phyloP scores from a whole-genome alignment of 768 basidiomycete genomes.

The Rhizopogon roseolus region DNA sequence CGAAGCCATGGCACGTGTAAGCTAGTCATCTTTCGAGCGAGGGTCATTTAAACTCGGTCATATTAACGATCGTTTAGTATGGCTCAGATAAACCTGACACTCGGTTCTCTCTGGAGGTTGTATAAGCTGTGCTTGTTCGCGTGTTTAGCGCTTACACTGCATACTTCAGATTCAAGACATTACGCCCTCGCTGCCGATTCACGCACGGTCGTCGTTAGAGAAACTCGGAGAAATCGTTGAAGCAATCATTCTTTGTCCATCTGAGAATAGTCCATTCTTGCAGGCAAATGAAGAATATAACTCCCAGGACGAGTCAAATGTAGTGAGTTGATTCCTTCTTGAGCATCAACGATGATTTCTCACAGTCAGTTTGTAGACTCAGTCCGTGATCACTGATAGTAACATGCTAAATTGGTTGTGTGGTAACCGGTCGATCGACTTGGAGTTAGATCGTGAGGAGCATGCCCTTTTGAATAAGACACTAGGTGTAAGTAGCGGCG shows the following conservation, averaged over 20 bases:
- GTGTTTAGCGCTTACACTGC: constrained; percentile 6
- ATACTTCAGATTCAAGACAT: constrained; percentile 29
- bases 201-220: constrained; percentile 17
- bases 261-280: constrained; percentile 20
- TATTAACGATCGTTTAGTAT: constrained; percentile 48
- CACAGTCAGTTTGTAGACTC: constrained; percentile 35
- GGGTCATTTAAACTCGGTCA: constrained; percentile 11
- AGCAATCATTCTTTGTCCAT: constrained; percentile 27
- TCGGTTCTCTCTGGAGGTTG: constrained; percentile 82
- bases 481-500: constrained; percentile 42
- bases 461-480: constrained; percentile 32
- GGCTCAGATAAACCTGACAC: constrained; percentile 96
- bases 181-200: constrained; percentile 24
- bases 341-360: not conserved
- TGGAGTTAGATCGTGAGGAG: constrained; percentile 18
- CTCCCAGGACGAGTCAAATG: constrained; percentile 15
- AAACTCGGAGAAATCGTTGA: constrained; percentile 26
- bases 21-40: constrained; percentile 19
- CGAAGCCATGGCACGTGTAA: constrained; percentile 85
- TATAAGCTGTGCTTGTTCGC: constrained; percentile 5
- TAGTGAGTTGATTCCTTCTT: constrained; percentile 18
- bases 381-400: constrained; percentile 40
- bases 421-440: constrained; percentile 25
- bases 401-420: constrained; percentile 46
- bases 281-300: constrained; percentile 18